Evolutionary conservation across 2,329 filamentous ascomycete species (phyloP), one percentile per base, ranked within the genome.

Genomic region (Hymenoscyphus albidus): DNA sequence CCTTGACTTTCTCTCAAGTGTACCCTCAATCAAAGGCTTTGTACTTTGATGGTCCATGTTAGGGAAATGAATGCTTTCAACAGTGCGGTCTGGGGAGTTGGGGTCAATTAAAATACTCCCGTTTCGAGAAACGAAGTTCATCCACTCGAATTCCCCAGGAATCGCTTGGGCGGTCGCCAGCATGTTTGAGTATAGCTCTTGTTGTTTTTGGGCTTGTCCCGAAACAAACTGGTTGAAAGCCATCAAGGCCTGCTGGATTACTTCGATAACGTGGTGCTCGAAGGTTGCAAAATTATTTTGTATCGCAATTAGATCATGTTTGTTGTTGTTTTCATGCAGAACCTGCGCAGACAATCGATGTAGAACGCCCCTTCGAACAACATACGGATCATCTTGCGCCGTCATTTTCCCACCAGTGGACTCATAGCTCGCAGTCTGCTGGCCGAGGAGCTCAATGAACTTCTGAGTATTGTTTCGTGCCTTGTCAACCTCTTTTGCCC

Each of bases 291-390:
- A 97, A 76, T 92, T 92, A 79, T 90, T 88, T 79, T 99, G 95
- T n/a, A 97, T 90, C 10, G 89, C 85, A 67, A 99, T 84, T 64
- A 98, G 84, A 75, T 99, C 95, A 75, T 96, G 92, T 69, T 89
- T 87, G 79, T 96, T 94, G 81, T 93, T 96, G 83, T 99, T 99
- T 81, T 99, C 95, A 75, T 97, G 92, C 58, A 92, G 82, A 42
- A 98, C 86, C 80, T 99, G 95, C 81, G 91, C 94, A 83, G 92
- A 88, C 63, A 99, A 82, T 55, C 93, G 88, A 80, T 97, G 85
- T 69, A 91, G 80, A 64, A 97, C 88, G 65, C 91, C 91, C 39
- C 94, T 88, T 72, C 89, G 86, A 57, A 98, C 77, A 64, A 98
- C 84, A 75, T 98, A 99, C 4, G 95, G 95, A 76, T 99, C 95